These are phyloP conservation scores for Tetrapisispora fleetii DNA, from an alignment of 805 yeast species.

Conservation along the genomic window DNA sequence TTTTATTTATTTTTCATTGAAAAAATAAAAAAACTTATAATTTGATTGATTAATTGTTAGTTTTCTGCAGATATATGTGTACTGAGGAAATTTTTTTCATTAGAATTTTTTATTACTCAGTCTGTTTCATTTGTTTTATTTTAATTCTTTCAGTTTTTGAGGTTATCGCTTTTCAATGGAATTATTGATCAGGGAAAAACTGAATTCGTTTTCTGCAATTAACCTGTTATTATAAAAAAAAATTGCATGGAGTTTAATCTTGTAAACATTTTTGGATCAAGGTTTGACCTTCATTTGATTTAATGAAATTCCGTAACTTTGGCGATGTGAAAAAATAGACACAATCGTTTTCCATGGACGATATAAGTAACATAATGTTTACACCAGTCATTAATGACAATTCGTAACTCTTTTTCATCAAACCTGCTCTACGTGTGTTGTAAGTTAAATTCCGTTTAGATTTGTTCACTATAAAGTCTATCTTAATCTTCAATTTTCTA, in stretches of 20 bases:
- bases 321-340: constrained; percentile 97
- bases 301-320: constrained; percentile 87
- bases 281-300: constrained; percentile 89
- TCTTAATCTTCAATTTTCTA: constrained; percentile 21
- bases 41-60: too few relatives aligned
- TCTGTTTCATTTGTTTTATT: too few relatives aligned
- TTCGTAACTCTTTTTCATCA: constrained; percentile 97
- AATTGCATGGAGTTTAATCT: neutral
- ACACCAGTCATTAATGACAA: constrained; percentile 92
- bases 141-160: too few relatives aligned
- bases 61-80: too few relatives aligned
- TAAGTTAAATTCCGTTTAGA: constrained; percentile 96
- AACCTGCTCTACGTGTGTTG: constrained; percentile 94
- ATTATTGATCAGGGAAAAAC: too few relatives aligned
- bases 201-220: neutral
- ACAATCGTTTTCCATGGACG: constrained; percentile 78
- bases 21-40: too few relatives aligned
- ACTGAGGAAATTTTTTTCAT: too few relatives aligned
- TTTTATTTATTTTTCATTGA: too few relatives aligned
- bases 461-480: constrained; percentile 89
- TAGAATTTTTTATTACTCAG: too few relatives aligned
- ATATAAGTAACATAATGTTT: constrained; percentile 83
- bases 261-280: constrained; percentile 36
- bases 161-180: too few relatives aligned
- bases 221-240: too few relatives aligned